These are phyloP conservation scores for Pleomassaria siparia DNA, from an alignment of 2,329 filamentous ascomycete species.

Conservation along the genomic window DNA sequence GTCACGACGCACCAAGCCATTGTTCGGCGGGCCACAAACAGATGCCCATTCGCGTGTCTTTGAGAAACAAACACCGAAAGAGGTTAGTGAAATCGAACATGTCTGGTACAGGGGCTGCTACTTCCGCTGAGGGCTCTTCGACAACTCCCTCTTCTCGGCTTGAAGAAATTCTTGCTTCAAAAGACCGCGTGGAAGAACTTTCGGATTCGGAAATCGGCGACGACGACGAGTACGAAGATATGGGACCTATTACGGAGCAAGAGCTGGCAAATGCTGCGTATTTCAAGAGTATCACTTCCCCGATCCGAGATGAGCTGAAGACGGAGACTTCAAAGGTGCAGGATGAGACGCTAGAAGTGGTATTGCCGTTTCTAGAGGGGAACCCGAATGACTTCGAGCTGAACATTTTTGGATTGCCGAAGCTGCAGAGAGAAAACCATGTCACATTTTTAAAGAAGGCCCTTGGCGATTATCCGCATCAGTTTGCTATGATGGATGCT, in stretches of 20 bases:
- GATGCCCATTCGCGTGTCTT: slow-evolving; percentile 15
- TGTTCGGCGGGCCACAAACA: slow-evolving; percentile 28
- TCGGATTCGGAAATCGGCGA: slow-evolving; percentile 26
- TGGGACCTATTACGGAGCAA: slow-evolving; percentile 30
- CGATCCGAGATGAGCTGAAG: slow-evolving; percentile 64
- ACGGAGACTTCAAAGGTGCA: slow-evolving; percentile 72
- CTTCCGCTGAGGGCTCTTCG: no score
- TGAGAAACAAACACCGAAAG: slow-evolving; percentile 11
- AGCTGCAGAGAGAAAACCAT: slow-evolving; percentile 66
- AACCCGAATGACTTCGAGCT: slow-evolving; percentile 54
- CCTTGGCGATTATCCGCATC: slow-evolving; percentile 63
- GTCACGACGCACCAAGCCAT: slow-evolving; percentile 17
- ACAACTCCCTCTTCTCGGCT: slow-evolving; percentile 23
- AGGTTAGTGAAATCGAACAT: slow-evolving; percentile 20
- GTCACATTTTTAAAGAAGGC: slow-evolving; percentile 61
- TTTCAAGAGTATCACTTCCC: slow-evolving; percentile 44
- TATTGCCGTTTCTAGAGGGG: slow-evolving; percentile 67
- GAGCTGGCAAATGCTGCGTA: slow-evolving; percentile 33
- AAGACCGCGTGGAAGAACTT: slow-evolving; percentile 38
- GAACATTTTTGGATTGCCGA: slow-evolving; percentile 74
- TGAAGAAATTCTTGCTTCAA: slow-evolving; percentile 27
- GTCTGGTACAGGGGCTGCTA: slow-evolving; percentile 25
- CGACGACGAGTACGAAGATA: slow-evolving; percentile 40
- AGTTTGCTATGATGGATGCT: slow-evolving; percentile 76
- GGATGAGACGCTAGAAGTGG: slow-evolving; percentile 67